phyloP scores from a whole-genome alignment of 345 rosid genomes.

The Syzygium grande region DNA sequence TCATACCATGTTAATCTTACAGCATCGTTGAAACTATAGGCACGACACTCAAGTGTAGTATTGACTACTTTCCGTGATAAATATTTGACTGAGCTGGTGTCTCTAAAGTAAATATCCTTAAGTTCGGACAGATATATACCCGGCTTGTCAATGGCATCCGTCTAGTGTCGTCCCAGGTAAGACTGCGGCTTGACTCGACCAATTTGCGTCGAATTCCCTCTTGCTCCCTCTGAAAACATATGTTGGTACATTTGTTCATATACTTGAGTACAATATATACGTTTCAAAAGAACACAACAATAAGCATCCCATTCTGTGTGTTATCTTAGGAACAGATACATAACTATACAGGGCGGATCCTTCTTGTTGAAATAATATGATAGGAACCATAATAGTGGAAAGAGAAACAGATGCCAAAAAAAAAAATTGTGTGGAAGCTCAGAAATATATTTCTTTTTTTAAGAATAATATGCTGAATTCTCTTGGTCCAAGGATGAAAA shows the following conservation, averaged over 20 bases:
- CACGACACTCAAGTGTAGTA: background rate
- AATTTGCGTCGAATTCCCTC: slow-evolving; percentile 38
- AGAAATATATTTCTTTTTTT: background rate
- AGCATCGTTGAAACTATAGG: background rate
- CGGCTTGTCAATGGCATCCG: slow-evolving; percentile 77
- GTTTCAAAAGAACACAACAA: background rate
- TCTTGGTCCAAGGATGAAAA: background rate
- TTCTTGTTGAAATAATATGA: background rate
- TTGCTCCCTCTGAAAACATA: slow-evolving; percentile 55
- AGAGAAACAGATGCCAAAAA: background rate
- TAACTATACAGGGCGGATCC: background rate
- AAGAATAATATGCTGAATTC: background rate
- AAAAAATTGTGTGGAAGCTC: background rate
- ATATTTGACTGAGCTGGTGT: background rate
- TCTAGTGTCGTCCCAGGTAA: slow-evolving; percentile 87
- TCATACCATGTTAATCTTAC: background rate
- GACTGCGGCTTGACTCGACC: slow-evolving; percentile 37
- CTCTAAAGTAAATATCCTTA: background rate
- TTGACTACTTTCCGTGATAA: background rate
- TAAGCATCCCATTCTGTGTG: background rate
- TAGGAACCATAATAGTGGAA: background rate
- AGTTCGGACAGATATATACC: slow-evolving; percentile 24
- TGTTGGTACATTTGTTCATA: background rate
- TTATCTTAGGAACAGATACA: background rate
- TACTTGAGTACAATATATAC: background rate